phyloP scores from a whole-genome alignment of 257 asterid genomes.

The Avicennia marina region DNA sequence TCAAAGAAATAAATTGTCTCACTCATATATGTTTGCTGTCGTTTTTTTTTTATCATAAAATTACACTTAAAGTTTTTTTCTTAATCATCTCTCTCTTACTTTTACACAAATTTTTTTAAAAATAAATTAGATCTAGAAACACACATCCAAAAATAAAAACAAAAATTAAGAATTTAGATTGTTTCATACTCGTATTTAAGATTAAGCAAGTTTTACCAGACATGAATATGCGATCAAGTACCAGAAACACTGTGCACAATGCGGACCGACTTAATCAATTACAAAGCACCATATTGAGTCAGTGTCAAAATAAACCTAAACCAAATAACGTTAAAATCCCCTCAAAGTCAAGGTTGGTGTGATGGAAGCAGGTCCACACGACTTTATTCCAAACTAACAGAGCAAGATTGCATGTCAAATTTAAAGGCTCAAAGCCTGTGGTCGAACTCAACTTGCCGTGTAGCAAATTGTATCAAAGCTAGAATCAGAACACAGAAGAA shows the following conservation, averaged over 20 bases:
- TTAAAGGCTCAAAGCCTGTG: neutral
- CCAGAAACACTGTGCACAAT: neutral
- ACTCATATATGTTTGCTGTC: too few relatives aligned
- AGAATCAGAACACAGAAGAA: neutral
- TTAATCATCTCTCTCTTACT: too few relatives aligned
- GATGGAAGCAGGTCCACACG: neutral
- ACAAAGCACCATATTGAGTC: neutral
- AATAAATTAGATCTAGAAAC: too few relatives aligned
- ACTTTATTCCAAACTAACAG: neutral
- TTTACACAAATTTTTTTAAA: too few relatives aligned
- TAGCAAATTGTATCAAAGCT: neutral
- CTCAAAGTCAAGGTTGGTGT: too few relatives aligned
- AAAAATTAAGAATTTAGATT: too few relatives aligned
- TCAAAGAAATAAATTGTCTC: too few relatives aligned
- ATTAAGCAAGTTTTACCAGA: neutral
- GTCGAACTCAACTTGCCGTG: neutral
- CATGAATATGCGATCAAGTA: neutral
- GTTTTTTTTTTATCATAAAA: too few relatives aligned
- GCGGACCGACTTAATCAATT: neutral
- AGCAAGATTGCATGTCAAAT: constrained; percentile 1
- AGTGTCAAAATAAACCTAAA: too few relatives aligned
- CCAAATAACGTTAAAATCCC: too few relatives aligned
- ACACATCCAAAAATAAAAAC: too few relatives aligned
- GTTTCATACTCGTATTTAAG: neutral
- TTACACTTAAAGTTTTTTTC: too few relatives aligned